A percentile compares a stretch with the other conserved stretches of the same genome.
phyloP scores from a whole-genome alignment of 768 basidiomycete genomes.

The Phanerochaete sordida region DNA sequence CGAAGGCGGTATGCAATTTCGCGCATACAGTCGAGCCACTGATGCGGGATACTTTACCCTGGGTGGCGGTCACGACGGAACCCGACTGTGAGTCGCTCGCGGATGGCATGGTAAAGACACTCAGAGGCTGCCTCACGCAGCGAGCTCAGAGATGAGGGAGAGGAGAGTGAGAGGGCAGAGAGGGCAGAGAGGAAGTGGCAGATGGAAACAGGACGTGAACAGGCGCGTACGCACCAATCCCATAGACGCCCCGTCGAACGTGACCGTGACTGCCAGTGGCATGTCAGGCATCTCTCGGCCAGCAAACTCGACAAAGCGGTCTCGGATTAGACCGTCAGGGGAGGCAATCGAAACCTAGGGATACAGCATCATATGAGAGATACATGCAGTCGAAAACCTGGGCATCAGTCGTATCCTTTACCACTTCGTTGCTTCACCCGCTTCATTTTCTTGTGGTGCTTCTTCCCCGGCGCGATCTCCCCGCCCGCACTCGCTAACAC shows the following conservation, averaged over 20 bases:
- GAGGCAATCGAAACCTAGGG: background rate
- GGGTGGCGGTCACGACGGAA: background rate
- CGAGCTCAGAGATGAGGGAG: background rate
- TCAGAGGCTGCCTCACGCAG: background rate
- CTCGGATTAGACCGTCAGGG: no score
- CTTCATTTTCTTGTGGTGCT: conserved; percentile 81
- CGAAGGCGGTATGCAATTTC: conserved; percentile 57
- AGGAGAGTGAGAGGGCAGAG: background rate
- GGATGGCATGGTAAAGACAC: conserved; percentile 1
- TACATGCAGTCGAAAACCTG: background rate
- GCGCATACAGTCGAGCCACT: conserved; percentile 51
- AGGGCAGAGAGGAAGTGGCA: no score
- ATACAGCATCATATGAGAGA: conserved; percentile 6
- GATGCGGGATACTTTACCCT: background rate
- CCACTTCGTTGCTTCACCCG: conserved; percentile 88
- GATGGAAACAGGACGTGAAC: background rate
- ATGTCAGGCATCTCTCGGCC: no score
- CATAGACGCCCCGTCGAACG: background rate
- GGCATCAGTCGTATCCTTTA: conserved; percentile 75
- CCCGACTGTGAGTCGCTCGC: background rate
- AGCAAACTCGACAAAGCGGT: no score
- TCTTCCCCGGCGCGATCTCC: conserved; percentile 53
- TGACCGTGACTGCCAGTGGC: conserved; percentile 6
- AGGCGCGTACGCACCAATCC: background rate
- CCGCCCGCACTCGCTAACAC: conserved; percentile 36